Evolutionary conservation across 257 asterid genomes (phyloP), one percentile per base, ranked within the genome.

Genomic region (Mentha longifolia): DNA sequence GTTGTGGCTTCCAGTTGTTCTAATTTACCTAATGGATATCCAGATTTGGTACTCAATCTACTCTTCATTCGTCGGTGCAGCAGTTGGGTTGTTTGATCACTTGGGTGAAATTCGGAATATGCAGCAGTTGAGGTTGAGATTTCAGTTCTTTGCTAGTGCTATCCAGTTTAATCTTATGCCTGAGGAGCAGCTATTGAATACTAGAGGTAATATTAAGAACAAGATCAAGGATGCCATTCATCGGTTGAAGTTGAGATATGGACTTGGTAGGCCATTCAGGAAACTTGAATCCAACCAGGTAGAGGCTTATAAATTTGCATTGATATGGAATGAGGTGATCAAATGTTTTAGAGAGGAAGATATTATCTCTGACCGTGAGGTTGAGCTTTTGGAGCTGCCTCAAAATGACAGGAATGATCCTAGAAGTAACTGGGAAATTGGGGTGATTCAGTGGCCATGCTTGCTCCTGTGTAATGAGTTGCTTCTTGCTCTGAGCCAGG

Each of bases 361-460:
- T 81, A 89, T 95, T 39, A 59, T 95, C 47, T 83, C 80, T 83
- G 97, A 95, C 77, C 91, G 80, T 17, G 99, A 95, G 85, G 94
- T 95, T 69, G 99, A 92, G 84, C 84, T 89, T 65, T 80, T 95
- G 84, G 99, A 92, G 87, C 85, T 95, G 71, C 98, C 98, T 46
- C 96, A 89, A 77, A 89, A 82, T 80, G 90, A 83, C 70, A 75
- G 77, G 45, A 74, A 74, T 72, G 85, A 81, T 70, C 79, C 84
- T 47, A 81, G 42, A 71, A 55, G 72, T 82, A 87, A 92, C 76
- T 95, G 99, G 99, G 85, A 92, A 43, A 83, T 88, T 35, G 80
- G 96, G 70, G 99, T 95, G 87, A 87, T 95, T 77, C 97, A 92
- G 73, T 95, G 98, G 99, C 99, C 99, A 16, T 92, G 98, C 81